phyloP scores from a whole-genome alignment of 2,329 filamentous ascomycete genomes.

The Berkeleyomyces rouxiae region DNA sequence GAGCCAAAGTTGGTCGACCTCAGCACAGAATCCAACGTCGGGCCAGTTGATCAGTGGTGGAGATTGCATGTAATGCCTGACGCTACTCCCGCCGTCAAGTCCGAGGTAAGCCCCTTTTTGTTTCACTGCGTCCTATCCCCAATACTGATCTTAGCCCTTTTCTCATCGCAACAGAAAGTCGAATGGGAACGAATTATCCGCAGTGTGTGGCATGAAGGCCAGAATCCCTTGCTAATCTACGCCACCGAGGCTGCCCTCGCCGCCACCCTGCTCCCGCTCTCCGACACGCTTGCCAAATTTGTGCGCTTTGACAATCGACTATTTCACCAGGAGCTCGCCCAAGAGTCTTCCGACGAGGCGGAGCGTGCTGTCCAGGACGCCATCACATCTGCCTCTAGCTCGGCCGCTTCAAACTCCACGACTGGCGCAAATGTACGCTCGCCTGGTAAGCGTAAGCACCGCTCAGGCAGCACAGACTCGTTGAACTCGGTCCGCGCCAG shows the following conservation, averaged over 20 bases:
- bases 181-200: slow-evolving; percentile 28
- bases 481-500: slow-evolving; percentile 24
- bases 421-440: slow-evolving; percentile 17
- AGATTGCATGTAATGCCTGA: slow-evolving; percentile 28
- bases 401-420: background rate
- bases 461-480: slow-evolving; percentile 29
- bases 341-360: background rate
- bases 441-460: slow-evolving; percentile 30
- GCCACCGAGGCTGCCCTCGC: slow-evolving; percentile 34
- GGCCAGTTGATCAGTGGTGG: slow-evolving; percentile 37
- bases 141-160: background rate
- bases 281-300: slow-evolving; percentile 28
- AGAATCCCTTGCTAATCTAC: slow-evolving; percentile 34
- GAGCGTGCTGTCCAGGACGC: background rate
- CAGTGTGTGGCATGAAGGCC: slow-evolving; percentile 29
- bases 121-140: background rate
- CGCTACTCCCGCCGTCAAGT: slow-evolving; percentile 27
- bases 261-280: slow-evolving; percentile 22
- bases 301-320: slow-evolving; percentile 33
- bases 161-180: slow-evolving; percentile 26
- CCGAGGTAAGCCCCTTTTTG: slow-evolving; percentile 29
- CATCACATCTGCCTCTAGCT: background rate
- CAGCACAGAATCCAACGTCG: slow-evolving; percentile 18
- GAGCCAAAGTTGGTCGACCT: slow-evolving; percentile 28
- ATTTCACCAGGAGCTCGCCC: slow-evolving; percentile 33